phyloP scores from a whole-genome alignment of 805 yeast genomes.

The Saturnispora dispora region DNA sequence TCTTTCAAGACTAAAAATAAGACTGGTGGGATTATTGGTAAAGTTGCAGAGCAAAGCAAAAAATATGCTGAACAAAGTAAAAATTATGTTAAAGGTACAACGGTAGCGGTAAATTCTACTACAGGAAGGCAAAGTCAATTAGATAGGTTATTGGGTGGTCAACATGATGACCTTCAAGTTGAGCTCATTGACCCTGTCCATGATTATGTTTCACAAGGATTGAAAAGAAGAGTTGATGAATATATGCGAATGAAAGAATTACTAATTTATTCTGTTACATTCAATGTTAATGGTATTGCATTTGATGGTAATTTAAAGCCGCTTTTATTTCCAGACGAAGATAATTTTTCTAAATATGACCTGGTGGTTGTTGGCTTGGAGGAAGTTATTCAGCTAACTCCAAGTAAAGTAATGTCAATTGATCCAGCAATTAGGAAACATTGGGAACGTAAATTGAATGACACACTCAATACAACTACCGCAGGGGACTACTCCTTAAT shows the following conservation, averaged over 20 bases:
- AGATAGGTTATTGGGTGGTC: constrained; percentile 41
- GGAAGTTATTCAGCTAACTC: constrained; percentile 77
- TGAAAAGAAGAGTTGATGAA: constrained; percentile 32
- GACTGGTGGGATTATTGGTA: constrained; percentile 38
- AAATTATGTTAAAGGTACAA: constrained; percentile 13
- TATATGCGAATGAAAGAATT: constrained; percentile 35
- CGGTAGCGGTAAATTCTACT: constrained; percentile 10
- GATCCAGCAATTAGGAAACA: constrained; percentile 51
- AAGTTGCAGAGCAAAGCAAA: constrained; percentile 30
- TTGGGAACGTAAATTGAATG: constrained; percentile 59
- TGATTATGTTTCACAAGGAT: constrained; percentile 37
- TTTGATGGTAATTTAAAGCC: constrained; percentile 33
- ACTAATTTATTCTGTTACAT: constrained; percentile 39
- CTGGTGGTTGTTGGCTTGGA: constrained; percentile 78
- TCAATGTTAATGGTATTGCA: constrained; percentile 45
- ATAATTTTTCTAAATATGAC: constrained; percentile 43
- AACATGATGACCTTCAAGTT: constrained; percentile 37
- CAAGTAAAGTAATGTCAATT: constrained; percentile 74
- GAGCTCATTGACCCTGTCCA: constrained; percentile 45
- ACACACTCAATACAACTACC: constrained; percentile 31
- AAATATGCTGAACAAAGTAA: constrained; percentile 21
- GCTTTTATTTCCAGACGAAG: constrained; percentile 38
- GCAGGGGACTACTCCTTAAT: constrained; percentile 36
- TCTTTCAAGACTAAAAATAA: constrained; percentile 33
- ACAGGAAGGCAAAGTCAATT: constrained; percentile 23